Conservation (phyloP, 139 green algal species). For the Auxenochlorella pyrenoidosa region DNA sequence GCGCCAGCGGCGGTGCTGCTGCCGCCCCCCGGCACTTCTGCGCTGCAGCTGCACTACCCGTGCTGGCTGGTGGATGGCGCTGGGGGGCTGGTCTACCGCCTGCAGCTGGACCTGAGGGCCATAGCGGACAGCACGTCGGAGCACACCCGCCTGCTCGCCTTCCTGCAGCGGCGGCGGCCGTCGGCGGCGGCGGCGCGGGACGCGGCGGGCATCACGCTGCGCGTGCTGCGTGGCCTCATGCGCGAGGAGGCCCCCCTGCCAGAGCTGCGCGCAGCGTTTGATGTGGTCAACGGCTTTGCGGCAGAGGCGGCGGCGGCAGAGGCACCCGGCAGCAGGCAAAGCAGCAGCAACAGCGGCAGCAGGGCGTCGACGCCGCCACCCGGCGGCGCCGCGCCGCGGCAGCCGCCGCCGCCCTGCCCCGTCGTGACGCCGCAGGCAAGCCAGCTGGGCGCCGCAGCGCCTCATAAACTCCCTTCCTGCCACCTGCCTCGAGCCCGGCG, state of each 20-base stretch:
- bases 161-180: slow-evolving; percentile 33
- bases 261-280: slow-evolving; percentile 2
- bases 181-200: background rate
- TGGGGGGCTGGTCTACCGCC: slow-evolving; percentile 8
- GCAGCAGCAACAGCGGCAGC: background rate
- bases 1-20: background rate
- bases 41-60: slow-evolving; percentile 34
- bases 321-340: background rate
- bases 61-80: slow-evolving; percentile 19
- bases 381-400: background rate
- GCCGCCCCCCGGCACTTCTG: background rate
- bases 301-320: background rate
- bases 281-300: slow-evolving; percentile 5
- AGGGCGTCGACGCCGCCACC: background rate
- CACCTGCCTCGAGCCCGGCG: background rate
- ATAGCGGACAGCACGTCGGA: slow-evolving; percentile 23
- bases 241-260: background rate
- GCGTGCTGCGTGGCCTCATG: slow-evolving; percentile 20
- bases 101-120: slow-evolving; percentile 36
- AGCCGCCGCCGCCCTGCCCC: background rate
- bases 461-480: background rate
- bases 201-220: slow-evolving; percentile 22
- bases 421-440: slow-evolving; percentile 12
- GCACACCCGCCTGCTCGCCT: slow-evolving; percentile 28
- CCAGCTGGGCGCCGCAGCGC: background rate